phyloP scores from a whole-genome alignment of 805 yeast species.

The Citeromyces matritensis region DNA sequence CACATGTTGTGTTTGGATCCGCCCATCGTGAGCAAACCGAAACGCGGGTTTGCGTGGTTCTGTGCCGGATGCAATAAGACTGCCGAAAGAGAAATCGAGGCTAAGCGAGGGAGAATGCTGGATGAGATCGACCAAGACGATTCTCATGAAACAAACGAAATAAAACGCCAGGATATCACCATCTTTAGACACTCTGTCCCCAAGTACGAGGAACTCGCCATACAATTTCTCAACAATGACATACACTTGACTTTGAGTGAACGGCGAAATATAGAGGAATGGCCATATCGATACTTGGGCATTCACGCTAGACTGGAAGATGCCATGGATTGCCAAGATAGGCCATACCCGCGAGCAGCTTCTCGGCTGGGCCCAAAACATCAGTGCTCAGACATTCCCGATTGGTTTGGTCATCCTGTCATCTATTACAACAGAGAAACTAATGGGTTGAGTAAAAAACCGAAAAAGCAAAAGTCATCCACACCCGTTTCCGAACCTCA shows the following conservation, averaged over 20 bases:
- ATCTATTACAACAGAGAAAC: conserved; percentile 37
- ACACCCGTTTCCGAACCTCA: conserved; percentile 7
- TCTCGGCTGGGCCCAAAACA: conserved; percentile 63
- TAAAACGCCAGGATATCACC: conserved; percentile 1
- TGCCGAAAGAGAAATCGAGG: conserved; percentile 26
- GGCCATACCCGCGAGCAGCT: conserved; percentile 71
- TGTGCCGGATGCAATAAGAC: conserved; percentile 67
- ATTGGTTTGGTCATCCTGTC: conserved; percentile 50
- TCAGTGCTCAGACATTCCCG: conserved; percentile 53
- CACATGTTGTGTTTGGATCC: conserved; percentile 84
- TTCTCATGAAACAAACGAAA: conserved; percentile 4
- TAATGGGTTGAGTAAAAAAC: conserved; percentile 8
- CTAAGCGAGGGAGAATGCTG: conserved; percentile 18
- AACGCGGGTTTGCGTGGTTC: conserved; percentile 82
- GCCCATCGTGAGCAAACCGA: conserved; percentile 65
- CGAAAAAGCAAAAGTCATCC: conserved; percentile 7
- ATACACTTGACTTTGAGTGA: conserved; percentile 20
- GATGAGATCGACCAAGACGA: conserved; percentile 11
- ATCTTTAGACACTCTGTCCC: conserved; percentile 17
- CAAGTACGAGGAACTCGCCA: conserved; percentile 41
- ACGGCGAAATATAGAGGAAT: conserved; percentile 48
- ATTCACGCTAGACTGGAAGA: conserved; percentile 62
- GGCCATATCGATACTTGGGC: conserved; percentile 75
- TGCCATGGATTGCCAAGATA: conserved; percentile 60
- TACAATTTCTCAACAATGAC: conserved; percentile 34